Evolutionary conservation across 2,329 filamentous ascomycete genomes (phyloP).

Genomic region (Fusarium avenaceum): DNA sequence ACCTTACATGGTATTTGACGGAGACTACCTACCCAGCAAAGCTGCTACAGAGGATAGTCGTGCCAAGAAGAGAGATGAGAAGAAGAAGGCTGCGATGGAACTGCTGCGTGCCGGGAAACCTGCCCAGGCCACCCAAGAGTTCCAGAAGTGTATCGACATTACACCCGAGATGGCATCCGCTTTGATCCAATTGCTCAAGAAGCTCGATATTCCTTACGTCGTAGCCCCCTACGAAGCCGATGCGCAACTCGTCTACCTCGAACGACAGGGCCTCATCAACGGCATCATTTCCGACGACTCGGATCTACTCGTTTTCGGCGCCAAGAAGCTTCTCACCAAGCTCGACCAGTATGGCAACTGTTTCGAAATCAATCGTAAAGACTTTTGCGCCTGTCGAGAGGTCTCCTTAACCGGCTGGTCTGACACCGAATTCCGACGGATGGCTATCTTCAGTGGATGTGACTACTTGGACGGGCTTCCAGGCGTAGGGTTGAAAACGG

Average conservation of each 20-base stretch:
- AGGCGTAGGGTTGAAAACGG: conserved; percentile 91
- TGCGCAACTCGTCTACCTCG: conserved; percentile 94
- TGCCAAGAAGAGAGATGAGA: conserved; percentile 80
- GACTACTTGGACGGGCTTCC: conserved; percentile 92
- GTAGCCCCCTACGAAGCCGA: conserved; percentile 98
- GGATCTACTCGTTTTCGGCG: conserved; percentile 94
- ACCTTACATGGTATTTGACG: conserved; percentile 97
- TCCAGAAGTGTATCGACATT: conserved; percentile 96
- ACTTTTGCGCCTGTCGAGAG: conserved; percentile 90
- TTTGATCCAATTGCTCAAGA: conserved; percentile 92
- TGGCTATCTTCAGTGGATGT: conserved; percentile 97
- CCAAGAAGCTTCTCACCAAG: conserved; percentile 91
- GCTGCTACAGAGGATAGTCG: conserved; percentile 85
- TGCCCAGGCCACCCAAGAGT: conserved; percentile 83
- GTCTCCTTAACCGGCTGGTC: conserved; percentile 93
- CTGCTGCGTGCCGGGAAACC: conserved; percentile 85
- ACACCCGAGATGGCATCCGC: conserved; percentile 95
- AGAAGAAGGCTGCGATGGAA: conserved; percentile 80
- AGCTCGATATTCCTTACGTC: conserved; percentile 82
- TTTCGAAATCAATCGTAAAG: conserved; percentile 88
- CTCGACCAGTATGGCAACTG: conserved; percentile 94
- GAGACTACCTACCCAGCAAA: conserved; percentile 95
- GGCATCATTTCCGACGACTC: conserved; percentile 97
- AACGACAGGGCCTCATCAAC: conserved; percentile 83
- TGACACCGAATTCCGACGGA: conserved; percentile 89